Base-by-base conservation (phyloP, 2,329 filamentous ascomycete genomes). In the Colletotrichum eremochloae region DNA sequence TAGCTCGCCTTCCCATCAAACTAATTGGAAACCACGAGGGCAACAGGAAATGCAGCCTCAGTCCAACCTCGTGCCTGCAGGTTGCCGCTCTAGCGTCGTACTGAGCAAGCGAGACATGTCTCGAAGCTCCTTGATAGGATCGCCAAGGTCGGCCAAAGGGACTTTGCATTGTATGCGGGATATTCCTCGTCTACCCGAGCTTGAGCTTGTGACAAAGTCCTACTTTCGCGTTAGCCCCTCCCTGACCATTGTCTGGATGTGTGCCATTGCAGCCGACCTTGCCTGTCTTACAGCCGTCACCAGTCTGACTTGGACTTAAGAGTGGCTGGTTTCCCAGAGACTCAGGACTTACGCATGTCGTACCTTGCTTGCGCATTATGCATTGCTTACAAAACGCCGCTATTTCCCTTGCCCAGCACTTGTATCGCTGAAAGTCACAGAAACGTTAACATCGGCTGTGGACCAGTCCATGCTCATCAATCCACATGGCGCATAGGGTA, bases 61-160 rank as follows among this genome's bases (percentile, higher is more conserved):
- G 50, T 48, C 57, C 68, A 72, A 68, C 68, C 50, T 74, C 67
- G 15, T 44, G 40, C 63, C 57, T 74, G 73, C 68, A 69, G 58
- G 63, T 29, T 62, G 33, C 68, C 71, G 63, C 60, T 36, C 31
- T 56, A 40, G 62, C 38, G 68, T 74, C 48, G 46, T 42, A 74
- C 71, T 55, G 42, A 36, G 42, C 52, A 68, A 72, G 68, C 73
- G 65, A 75, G 68, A 75, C 64, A 68, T 69, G 72, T 68, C 68
- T 74, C 44, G 55, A 72, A 68, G 64, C 67, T 71, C 72, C 73
- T 67, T 66, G 62, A 75, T 75, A 74, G 73, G 71, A 63, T 44
- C 44, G 63, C 52, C 66, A 72, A 69, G 70, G 66, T 31, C 31
- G 55, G 29, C 53, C 46, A 65, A 36, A 60, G 70, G 70, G 56